Evolutionary conservation across 805 yeast species (phyloP).

Genomic region (Ogataea angusta): DNA sequence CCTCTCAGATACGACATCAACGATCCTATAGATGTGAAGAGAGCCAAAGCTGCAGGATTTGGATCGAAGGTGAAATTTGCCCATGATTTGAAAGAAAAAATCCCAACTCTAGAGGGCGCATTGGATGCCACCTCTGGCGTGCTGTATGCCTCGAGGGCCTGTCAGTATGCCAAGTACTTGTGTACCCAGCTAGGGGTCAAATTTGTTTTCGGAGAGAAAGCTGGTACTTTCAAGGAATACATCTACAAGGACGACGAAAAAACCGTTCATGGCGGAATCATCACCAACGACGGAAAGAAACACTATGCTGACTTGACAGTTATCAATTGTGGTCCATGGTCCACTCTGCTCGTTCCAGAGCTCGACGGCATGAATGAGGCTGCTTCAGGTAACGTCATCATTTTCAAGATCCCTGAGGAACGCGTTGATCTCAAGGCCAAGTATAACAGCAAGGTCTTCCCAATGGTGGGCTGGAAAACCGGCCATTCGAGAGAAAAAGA

Average conservation of each 20-base stretch:
- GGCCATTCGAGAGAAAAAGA: constrained; percentile 33
- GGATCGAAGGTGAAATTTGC: constrained; percentile 25
- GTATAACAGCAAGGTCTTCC: constrained; percentile 33
- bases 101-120: constrained; percentile 21
- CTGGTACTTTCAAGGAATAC: constrained; percentile 28
- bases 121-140: constrained; percentile 35
- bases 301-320: constrained; percentile 28
- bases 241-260: constrained; percentile 15
- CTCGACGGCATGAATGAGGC: constrained; percentile 38
- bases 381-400: constrained; percentile 35
- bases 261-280: constrained; percentile 27
- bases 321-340: constrained; percentile 34
- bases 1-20: constrained; percentile 32
- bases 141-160: constrained; percentile 35
- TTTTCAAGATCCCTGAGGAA: constrained; percentile 35
- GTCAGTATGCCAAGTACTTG: constrained; percentile 29
- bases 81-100: constrained; percentile 12
- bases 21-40: constrained; percentile 26
- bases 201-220: constrained; percentile 31
- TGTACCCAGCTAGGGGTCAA: constrained; percentile 33
- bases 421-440: constrained; percentile 33
- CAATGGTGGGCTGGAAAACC: constrained; percentile 35
- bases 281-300: constrained; percentile 26
- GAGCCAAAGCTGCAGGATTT: constrained; percentile 33
- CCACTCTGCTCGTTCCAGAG: constrained; percentile 31